phyloP scores from a whole-genome alignment of 345 rosid genomes.

The Citrus hindsii region DNA sequence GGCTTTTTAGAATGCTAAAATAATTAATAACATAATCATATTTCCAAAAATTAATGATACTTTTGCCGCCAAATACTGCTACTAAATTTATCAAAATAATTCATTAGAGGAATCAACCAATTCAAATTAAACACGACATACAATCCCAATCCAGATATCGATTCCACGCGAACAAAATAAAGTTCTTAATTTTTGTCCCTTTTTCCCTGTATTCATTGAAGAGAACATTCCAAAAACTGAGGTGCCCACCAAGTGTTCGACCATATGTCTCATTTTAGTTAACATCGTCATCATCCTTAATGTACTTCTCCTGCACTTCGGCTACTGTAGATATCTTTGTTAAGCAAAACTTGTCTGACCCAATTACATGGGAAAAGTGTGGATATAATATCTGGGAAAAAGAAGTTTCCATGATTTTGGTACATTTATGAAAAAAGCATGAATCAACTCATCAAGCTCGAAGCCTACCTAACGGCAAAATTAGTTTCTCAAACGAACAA shows the following conservation, averaged over 20 bases:
- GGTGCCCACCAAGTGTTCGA: too few species aligned
- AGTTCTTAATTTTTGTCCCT: too few species aligned
- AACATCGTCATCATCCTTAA: constrained; percentile 43
- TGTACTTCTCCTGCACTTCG: constrained; percentile 69
- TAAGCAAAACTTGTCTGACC: constrained; percentile 30
- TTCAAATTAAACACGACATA: neutral
- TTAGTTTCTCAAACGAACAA: neutral
- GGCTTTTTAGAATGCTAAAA: too few species aligned
- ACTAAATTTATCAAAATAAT: neutral
- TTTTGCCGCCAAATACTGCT: too few species aligned
- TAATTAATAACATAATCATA: too few species aligned
- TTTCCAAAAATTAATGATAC: neutral
- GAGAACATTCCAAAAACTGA: too few species aligned
- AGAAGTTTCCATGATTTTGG: neutral
- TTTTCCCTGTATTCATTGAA: too few species aligned
- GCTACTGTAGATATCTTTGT: constrained; percentile 46
- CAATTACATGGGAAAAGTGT: neutral
- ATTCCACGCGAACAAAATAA: neutral
- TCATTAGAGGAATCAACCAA: neutral
- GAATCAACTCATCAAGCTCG: neutral
- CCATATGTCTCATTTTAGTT: neutral
- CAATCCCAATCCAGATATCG: neutral
- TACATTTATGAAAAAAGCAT: neutral
- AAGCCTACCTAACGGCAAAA: neutral
- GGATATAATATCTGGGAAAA: neutral